phyloP scores from a whole-genome alignment of 2,329 filamentous ascomycete genomes.

The Fusarium sp. region DNA sequence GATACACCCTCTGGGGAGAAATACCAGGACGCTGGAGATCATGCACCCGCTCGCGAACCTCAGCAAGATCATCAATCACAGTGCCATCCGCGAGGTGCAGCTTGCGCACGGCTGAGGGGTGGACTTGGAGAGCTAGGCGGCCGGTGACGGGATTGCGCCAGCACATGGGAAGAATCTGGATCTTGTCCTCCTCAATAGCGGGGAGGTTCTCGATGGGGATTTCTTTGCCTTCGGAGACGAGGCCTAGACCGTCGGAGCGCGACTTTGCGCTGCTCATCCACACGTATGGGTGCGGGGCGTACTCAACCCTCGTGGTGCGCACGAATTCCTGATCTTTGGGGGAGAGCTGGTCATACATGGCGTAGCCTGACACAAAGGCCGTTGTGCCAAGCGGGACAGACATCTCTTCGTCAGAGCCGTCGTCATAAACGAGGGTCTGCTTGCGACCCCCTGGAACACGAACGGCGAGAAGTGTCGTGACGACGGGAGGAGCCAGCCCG shows the following conservation, averaged over 20 bases:
- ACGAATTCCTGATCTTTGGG: conserved; percentile 76
- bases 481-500: conserved; percentile 78
- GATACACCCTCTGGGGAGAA: conserved; percentile 74
- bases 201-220: conserved; percentile 71
- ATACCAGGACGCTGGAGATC: conserved; percentile 79
- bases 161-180: conserved; percentile 80
- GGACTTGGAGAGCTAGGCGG: conserved; percentile 77
- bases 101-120: conserved; percentile 77
- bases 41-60: conserved; percentile 77
- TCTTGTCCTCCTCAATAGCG: conserved; percentile 72
- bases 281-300: conserved; percentile 83
- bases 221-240: conserved; percentile 75
- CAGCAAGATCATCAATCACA: conserved; percentile 75
- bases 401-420: conserved; percentile 74
- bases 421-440: conserved; percentile 79
- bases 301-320: conserved; percentile 76
- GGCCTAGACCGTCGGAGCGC: conserved; percentile 76
- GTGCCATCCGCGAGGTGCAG: conserved; percentile 75
- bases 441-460: conserved; percentile 74
- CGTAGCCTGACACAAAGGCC: conserved; percentile 78
- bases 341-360: conserved; percentile 76
- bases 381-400: conserved; percentile 80
- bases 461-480: conserved; percentile 80
- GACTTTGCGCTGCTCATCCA: conserved; percentile 81
- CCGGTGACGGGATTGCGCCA: conserved; percentile 82